Percentiles rank a stretch among this genome's conserved stretches.
phyloP scores from a whole-genome alignment of 805 yeast species.

The Maudiozyma bulderi region DNA sequence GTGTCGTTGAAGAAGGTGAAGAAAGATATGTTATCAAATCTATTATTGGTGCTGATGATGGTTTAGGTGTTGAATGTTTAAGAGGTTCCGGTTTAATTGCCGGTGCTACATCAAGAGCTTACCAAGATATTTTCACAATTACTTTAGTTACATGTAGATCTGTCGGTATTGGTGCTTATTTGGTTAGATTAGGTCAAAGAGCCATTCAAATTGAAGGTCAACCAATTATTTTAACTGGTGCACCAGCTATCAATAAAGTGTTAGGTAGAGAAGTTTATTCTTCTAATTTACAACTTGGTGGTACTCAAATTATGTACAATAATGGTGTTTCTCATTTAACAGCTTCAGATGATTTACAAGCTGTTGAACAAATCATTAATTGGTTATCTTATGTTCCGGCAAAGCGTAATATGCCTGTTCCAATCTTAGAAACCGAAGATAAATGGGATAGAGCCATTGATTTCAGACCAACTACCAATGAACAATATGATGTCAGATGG shows the following conservation, averaged over 20 bases:
- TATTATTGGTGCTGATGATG: conserved; percentile 89
- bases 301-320: conserved; percentile 96
- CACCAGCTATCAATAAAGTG: conserved; percentile 94
- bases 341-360: conserved; percentile 93
- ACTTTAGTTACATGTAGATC: conserved; percentile 99
- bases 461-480: conserved; percentile 60
- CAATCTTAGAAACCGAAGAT: conserved; percentile 73
- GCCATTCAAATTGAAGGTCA: conserved; percentile 98
- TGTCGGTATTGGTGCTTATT: conserved; percentile 98
- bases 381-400: conserved; percentile 97
- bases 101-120: conserved; percentile 96
- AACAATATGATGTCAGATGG: conserved; percentile 87
- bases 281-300: conserved; percentile 95
- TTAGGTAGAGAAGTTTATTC: conserved; percentile 96
- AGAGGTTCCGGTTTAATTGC: conserved; percentile 98
- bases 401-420: conserved; percentile 80
- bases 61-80: conserved; percentile 96
- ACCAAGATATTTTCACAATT: conserved; percentile 92
- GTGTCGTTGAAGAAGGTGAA: conserved; percentile 75
- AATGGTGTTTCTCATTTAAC: conserved; percentile 98
- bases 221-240: conserved; percentile 97
- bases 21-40: conserved; percentile 73
- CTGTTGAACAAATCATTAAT: conserved; percentile 86
- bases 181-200: conserved; percentile 97
- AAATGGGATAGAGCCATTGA: conserved; percentile 91